Evolutionary conservation across 768 basidiomycete genomes (phyloP).

Genomic region (Amylocystis lapponica): DNA sequence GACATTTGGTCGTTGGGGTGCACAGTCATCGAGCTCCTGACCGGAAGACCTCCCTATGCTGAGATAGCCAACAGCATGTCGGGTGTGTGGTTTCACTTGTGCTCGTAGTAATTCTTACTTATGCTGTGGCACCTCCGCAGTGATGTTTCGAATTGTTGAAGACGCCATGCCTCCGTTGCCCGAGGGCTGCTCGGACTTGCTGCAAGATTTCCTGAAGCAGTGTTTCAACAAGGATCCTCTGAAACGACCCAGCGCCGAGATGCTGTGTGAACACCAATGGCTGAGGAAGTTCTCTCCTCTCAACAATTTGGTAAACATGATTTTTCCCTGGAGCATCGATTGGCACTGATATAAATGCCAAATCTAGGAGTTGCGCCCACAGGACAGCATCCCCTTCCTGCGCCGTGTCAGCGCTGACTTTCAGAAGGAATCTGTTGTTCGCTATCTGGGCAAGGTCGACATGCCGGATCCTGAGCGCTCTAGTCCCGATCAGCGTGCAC

Average conservation of each 20-base stretch:
- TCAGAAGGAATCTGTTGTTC: slow-evolving; percentile 62
- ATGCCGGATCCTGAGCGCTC: slow-evolving; percentile 43
- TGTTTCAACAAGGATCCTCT: slow-evolving; percentile 90
- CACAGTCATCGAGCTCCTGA: slow-evolving; percentile 90
- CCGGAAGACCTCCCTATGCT: slow-evolving; percentile 87
- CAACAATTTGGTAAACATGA: slow-evolving; percentile 59
- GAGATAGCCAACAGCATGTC: slow-evolving; percentile 89
- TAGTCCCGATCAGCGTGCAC: slow-evolving; percentile 32
- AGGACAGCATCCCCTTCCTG: slow-evolving; percentile 94
- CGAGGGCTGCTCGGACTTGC: slow-evolving; percentile 64
- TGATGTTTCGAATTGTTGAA: slow-evolving; percentile 98
- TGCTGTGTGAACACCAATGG: slow-evolving; percentile 90
- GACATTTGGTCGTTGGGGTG: slow-evolving; percentile 97
- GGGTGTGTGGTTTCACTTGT: slow-evolving; percentile 41
- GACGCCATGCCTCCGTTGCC: slow-evolving; percentile 87
- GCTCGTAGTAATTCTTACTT: background rate
- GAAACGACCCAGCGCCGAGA: slow-evolving; percentile 76
- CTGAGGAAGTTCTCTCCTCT: slow-evolving; percentile 73
- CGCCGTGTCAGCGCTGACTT: slow-evolving; percentile 86
- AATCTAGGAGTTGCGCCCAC: slow-evolving; percentile 70
- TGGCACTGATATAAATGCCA: background rate
- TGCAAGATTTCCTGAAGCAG: slow-evolving; percentile 73
- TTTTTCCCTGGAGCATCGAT: background rate
- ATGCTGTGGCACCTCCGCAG: slow-evolving; percentile 34
- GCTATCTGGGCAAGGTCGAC: slow-evolving; percentile 42